Conservation (phyloP, 2,329 filamentous ascomycete species). For the Cercospora citrullina region DNA sequence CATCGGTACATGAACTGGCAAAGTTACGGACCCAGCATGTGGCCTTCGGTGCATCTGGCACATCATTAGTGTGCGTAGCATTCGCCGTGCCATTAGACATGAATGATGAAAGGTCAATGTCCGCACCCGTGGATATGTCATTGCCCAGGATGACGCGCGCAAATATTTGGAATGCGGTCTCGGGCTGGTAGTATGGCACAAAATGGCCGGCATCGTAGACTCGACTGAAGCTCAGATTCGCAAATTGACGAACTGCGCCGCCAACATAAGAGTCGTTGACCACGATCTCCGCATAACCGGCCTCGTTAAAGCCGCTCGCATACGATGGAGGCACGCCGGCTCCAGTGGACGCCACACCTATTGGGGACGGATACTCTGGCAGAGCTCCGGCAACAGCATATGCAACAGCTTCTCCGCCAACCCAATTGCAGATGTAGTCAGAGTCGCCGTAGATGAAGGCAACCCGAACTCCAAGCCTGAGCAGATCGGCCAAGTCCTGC, state of each 20-base stretch:
- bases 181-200: slow-evolving; percentile 53
- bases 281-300: slow-evolving; percentile 71
- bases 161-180: slow-evolving; percentile 57
- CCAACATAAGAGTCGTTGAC: slow-evolving; percentile 68
- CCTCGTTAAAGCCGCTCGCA: slow-evolving; percentile 57
- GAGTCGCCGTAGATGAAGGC: slow-evolving; percentile 66
- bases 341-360: slow-evolving; percentile 14
- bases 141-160: slow-evolving; percentile 53
- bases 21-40: slow-evolving; percentile 63
- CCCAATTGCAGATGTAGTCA: slow-evolving; percentile 59
- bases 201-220: slow-evolving; percentile 57
- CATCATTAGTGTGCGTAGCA: slow-evolving; percentile 57
- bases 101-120: slow-evolving; percentile 45
- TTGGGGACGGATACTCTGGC: slow-evolving; percentile 22
- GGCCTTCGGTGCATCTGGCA: slow-evolving; percentile 44
- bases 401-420: slow-evolving; percentile 50
- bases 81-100: slow-evolving; percentile 58
- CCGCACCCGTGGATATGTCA: slow-evolving; percentile 52
- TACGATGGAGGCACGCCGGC: slow-evolving; percentile 42
- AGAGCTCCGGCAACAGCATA: slow-evolving; percentile 29
- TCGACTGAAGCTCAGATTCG: slow-evolving; percentile 59
- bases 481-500: slow-evolving; percentile 45
- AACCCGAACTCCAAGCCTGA: slow-evolving; percentile 54
- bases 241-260: slow-evolving; percentile 73
- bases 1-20: slow-evolving; percentile 53